Conservation (phyloP, 176 grass and related monocot species). For the Saccharum spontaneum region DNA sequence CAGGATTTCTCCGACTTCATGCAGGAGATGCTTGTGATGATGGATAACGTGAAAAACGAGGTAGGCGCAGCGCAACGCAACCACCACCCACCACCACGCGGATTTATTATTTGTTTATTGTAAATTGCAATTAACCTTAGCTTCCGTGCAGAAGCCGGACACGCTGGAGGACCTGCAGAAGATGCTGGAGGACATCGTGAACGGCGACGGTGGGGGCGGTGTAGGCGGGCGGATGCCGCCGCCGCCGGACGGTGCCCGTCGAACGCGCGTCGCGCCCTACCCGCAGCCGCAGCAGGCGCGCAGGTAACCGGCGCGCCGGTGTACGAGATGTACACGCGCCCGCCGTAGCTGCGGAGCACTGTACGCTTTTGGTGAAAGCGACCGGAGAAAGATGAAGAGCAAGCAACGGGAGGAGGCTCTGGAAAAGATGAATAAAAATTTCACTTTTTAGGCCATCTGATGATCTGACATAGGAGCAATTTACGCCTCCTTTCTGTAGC, state of each 20-base stretch:
- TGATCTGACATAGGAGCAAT: not conserved
- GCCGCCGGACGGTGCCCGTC: constrained; percentile 45
- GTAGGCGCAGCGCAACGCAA: constrained; percentile 32
- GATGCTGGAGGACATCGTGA: constrained; percentile 83
- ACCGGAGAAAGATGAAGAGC: not conserved
- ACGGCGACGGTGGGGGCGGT: constrained; percentile 34
- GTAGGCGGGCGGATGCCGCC: constrained; percentile 45
- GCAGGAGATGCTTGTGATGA: constrained; percentile 98
- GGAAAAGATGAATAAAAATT: not conserved
- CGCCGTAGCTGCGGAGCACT: not conserved
- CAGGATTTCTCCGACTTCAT: constrained; percentile 97
- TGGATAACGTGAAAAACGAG: constrained; percentile 96
- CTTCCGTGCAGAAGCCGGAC: constrained; percentile 68
- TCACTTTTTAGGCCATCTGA: not conserved
- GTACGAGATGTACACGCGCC: constrained; percentile 37
- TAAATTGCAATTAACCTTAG: not conserved
- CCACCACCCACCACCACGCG: not conserved
- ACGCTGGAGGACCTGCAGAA: constrained; percentile 90
- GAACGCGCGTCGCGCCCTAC: constrained; percentile 56
- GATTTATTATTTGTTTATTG: not conserved
- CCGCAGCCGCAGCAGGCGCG: constrained; percentile 30
- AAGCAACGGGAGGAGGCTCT: not conserved
- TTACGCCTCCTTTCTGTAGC: not conserved
- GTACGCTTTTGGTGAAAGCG: not conserved
- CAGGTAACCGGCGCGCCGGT: constrained; percentile 45